Conservation (phyloP, 2,329 filamentous ascomycete genomes). For the Dothideomycetidae sp. region DNA sequence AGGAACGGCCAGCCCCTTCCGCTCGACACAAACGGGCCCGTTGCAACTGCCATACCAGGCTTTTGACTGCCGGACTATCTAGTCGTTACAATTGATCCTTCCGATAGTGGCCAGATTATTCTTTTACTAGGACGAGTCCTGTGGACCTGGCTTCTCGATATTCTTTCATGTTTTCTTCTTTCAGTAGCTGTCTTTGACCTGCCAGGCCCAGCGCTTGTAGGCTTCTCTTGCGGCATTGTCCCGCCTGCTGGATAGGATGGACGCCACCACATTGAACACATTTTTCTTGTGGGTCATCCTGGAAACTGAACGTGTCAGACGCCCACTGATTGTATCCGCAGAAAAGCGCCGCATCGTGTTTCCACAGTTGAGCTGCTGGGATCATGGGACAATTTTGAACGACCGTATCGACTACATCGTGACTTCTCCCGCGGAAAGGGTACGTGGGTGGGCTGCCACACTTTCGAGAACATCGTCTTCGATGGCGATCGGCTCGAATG, state of each 20-base stretch:
- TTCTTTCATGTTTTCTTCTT: no score
- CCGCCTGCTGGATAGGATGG: slow-evolving; percentile 18
- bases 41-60: neutral
- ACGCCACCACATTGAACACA: slow-evolving; percentile 24
- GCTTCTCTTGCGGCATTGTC: no score
- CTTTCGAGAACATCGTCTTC: slow-evolving; percentile 71
- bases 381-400: slow-evolving; percentile 89
- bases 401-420: slow-evolving; percentile 64
- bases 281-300: slow-evolving; percentile 21
- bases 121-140: no score
- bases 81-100: no score
- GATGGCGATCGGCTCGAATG: slow-evolving; percentile 49
- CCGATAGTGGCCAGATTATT: no score
- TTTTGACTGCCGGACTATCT: neutral
- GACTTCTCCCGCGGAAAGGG: slow-evolving; percentile 60
- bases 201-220: no score
- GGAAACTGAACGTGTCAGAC: no score
- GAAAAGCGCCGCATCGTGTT: slow-evolving; percentile 34
- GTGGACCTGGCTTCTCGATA: no score
- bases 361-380: slow-evolving; percentile 68
- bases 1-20: neutral
- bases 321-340: slow-evolving; percentile 3
- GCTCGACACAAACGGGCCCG: neutral
- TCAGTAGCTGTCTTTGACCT: no score
- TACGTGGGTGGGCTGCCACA: slow-evolving; percentile 78